Conservation (phyloP, 306 rosid genomes). For the Mimosa pudica region DNA sequence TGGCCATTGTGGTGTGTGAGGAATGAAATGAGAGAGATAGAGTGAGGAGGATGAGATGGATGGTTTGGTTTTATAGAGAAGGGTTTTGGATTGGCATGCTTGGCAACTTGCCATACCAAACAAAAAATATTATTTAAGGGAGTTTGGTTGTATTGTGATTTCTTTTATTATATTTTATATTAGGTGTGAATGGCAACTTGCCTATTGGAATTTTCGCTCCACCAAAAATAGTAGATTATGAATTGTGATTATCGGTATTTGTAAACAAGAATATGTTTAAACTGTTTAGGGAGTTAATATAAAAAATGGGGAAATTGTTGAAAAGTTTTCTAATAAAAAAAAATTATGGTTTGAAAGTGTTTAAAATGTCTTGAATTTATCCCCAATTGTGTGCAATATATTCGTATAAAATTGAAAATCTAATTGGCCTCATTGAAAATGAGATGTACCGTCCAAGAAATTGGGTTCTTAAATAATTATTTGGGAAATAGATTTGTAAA, state of each 20-base stretch:
- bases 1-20: slow-evolving; percentile 30
- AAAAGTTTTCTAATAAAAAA: too few species aligned
- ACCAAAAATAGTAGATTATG: not conserved
- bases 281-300: not conserved
- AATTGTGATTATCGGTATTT: not conserved
- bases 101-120: not conserved
- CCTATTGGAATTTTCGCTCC: not conserved
- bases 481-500: too few species aligned
- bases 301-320: too few species aligned
- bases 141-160: not conserved
- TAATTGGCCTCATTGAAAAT: too few species aligned
- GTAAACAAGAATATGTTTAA: not conserved
- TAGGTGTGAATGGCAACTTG: not conserved
- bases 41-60: not conserved
- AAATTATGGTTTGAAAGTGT: too few species aligned
- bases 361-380: too few species aligned
- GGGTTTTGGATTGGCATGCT: not conserved
- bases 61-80: slow-evolving; percentile 13
- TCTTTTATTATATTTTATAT: not conserved
- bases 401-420: too few species aligned
- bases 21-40: not conserved
- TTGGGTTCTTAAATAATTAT: too few species aligned
- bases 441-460: too few species aligned
- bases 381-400: too few species aligned
- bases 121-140: not conserved